phyloP scores from a whole-genome alignment of 441 rosid genomes.

The Aleurites moluccanus region DNA sequence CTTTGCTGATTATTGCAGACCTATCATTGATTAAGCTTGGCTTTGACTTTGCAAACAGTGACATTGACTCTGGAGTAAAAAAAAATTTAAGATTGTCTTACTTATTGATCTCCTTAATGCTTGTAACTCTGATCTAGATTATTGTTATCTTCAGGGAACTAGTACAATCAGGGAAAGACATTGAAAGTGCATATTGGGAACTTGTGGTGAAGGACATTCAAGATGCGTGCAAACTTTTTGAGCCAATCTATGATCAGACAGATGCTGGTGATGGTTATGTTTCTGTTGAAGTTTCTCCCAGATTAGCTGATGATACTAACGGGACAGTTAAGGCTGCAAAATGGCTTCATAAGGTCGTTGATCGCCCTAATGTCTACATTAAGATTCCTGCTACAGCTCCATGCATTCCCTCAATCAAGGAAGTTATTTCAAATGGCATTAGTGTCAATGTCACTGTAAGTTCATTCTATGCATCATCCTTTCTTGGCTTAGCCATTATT shows the following conservation, averaged over 20 bases:
- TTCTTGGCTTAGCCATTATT: not conserved
- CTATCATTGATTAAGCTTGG: constrained; percentile 7
- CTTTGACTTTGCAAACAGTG: not conserved
- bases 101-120: not conserved
- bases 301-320: constrained; percentile 82
- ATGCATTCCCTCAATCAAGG: constrained; percentile 92
- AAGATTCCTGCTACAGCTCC: constrained; percentile 98
- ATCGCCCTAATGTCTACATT: constrained; percentile 85
- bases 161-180: constrained; percentile 86
- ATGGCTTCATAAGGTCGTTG: constrained; percentile 83
- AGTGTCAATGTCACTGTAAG: constrained; percentile 98
- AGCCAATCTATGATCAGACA: constrained; percentile 84
- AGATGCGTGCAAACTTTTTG: constrained; percentile 95
- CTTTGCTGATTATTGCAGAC: not conserved
- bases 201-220: constrained; percentile 97
- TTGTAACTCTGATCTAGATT: constrained; percentile 6
- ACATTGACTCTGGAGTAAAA: too few relatives aligned
- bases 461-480: constrained; percentile 15
- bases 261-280: constrained; percentile 95
- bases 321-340: constrained; percentile 92
- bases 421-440: constrained; percentile 83
- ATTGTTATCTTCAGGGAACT: constrained; percentile 57
- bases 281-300: constrained; percentile 95
- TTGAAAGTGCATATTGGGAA: constrained; percentile 92
- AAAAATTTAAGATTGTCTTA: not conserved